Evolutionary conservation across 305 asterid genomes (phyloP).

Genomic region (Stenogyne calaminthoides): DNA sequence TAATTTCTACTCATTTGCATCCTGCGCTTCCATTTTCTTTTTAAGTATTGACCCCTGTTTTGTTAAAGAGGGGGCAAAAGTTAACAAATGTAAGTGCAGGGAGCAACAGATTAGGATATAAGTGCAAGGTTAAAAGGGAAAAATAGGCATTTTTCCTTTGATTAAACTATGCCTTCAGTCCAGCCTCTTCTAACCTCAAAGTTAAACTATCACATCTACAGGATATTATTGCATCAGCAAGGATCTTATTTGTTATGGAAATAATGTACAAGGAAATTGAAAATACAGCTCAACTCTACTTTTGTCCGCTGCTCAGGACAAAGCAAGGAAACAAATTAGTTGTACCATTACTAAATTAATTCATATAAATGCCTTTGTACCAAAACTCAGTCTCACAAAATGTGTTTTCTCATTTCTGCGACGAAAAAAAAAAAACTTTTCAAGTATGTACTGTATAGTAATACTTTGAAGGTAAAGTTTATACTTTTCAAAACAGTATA

Average conservation of each 20-base stretch:
- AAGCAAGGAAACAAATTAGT: not conserved
- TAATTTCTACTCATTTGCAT: not conserved
- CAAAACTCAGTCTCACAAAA: not conserved
- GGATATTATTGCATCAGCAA: constrained; percentile 7
- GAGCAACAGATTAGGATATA: not conserved
- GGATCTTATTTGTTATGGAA: not conserved
- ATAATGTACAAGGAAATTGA: constrained; percentile 1
- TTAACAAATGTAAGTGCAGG: not conserved
- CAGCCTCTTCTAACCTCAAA: not conserved
- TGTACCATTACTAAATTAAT: not conserved
- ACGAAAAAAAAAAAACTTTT: no score
- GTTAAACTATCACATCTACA: constrained; percentile 16
- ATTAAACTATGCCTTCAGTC: constrained; percentile 7
- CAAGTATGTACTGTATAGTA: no score
- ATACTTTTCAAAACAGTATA: no score
- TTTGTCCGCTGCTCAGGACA: not conserved
- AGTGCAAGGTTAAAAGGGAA: not conserved
- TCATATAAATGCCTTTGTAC: not conserved
- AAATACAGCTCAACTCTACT: constrained; percentile 9
- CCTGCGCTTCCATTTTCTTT: not conserved
- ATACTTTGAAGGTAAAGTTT: no score
- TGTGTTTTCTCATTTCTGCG: no score
- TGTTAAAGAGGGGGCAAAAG: not conserved
- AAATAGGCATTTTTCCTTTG: not conserved
- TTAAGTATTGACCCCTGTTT: not conserved